These are phyloP conservation scores for Lipomyces yamanashiensis DNA, from an alignment of 805 yeast genomes.

Conservation along the genomic window DNA sequence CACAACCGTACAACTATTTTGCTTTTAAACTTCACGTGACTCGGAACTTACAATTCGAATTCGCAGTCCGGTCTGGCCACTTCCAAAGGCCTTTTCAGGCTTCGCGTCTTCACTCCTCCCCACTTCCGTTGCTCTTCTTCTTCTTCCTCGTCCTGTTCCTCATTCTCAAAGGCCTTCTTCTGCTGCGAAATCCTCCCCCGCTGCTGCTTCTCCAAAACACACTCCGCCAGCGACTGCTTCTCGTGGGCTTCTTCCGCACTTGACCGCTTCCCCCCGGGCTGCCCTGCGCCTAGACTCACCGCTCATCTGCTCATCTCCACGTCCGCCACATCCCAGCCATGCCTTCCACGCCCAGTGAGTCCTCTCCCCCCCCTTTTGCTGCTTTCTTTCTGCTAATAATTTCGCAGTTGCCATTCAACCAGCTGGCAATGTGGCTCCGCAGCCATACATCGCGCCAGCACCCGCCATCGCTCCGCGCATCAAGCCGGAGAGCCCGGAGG, in stretches of 20 bases:
- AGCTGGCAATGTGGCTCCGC: conserved; percentile 8
- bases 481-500: conserved; percentile 23
- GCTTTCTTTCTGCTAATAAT: not conserved
- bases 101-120: not conserved
- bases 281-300: not conserved
- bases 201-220: not conserved
- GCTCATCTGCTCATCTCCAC: not conserved
- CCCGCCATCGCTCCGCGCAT: conserved; percentile 34
- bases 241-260: not conserved
- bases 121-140: not conserved
- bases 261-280: not conserved
- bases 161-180: not conserved
- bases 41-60: not conserved
- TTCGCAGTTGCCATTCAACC: conserved; percentile 31
- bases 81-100: not conserved
- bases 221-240: not conserved
- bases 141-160: not conserved
- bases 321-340: conserved; percentile 1
- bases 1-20: no score
- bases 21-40: no score
- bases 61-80: not conserved
- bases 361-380: not conserved
- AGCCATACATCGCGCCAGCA: conserved; percentile 5
- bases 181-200: not conserved
- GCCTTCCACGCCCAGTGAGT: conserved; percentile 31